Evolutionary conservation across 352 stramenopile genomes (phyloP).

Genomic region (Globisporangium echinulatum): DNA sequence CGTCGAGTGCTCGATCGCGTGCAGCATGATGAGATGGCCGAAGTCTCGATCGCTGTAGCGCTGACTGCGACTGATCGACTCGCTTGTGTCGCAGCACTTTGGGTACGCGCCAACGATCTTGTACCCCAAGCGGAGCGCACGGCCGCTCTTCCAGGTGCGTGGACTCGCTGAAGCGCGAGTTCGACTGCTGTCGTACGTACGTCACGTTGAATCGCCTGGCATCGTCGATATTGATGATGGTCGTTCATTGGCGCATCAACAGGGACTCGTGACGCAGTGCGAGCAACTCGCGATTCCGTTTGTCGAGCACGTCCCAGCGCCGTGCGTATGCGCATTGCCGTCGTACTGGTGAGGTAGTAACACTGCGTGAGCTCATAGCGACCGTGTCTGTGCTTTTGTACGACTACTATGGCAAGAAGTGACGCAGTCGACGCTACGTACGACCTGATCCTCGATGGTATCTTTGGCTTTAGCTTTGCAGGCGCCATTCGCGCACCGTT

Average conservation of each 20-base stretch:
- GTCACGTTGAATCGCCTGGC: too few relatives aligned
- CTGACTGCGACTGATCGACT: too few relatives aligned
- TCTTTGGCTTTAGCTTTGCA: constrained; percentile 98
- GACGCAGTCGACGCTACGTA: constrained; percentile 49
- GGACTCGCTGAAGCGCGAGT: neutral
- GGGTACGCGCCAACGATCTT: constrained; percentile 91
- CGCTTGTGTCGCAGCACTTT: constrained; percentile 78
- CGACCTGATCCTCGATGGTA: constrained; percentile 95
- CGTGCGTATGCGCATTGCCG: constrained; percentile 21
- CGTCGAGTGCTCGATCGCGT: neutral
- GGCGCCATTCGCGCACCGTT: constrained; percentile 89
- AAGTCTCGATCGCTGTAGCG: too few relatives aligned
- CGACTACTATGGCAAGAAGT: constrained; percentile 13
- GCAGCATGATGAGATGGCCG: too few relatives aligned
- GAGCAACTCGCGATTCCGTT: constrained; percentile 78
- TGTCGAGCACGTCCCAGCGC: constrained; percentile 28
- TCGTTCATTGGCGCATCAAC: too few relatives aligned
- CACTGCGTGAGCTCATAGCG: neutral
- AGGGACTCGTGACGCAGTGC: constrained; percentile 76
- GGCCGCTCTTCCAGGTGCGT: constrained; percentile 71
- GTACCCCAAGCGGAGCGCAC: constrained; percentile 90
- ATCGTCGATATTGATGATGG: too few relatives aligned
- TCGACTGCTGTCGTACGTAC: neutral
- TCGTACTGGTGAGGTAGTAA: neutral
- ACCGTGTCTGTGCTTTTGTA: too few relatives aligned